These are phyloP conservation scores for Cyberlindnera bimundalis DNA, from an alignment of 805 yeast genomes.

Conservation along the genomic window DNA sequence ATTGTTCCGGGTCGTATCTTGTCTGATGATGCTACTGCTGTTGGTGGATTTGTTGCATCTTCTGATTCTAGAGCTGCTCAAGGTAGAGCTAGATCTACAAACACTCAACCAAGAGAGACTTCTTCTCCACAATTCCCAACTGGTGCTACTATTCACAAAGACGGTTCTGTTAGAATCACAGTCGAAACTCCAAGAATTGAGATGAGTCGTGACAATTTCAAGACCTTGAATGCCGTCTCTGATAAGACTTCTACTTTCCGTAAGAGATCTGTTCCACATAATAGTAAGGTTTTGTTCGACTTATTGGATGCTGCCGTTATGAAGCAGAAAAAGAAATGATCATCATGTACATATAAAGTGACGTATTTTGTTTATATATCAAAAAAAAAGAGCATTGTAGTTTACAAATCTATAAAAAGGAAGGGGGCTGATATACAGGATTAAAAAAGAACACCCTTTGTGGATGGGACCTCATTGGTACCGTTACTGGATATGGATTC, in stretches of 20 bases:
- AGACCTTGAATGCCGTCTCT: not conserved
- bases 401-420: slow-evolving; percentile 45
- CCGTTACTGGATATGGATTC: slow-evolving; percentile 85
- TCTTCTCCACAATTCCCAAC: slow-evolving; percentile 39
- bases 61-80: slow-evolving; percentile 30
- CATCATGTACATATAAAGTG: not conserved
- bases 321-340: slow-evolving; percentile 1
- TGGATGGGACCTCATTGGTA: slow-evolving; percentile 87
- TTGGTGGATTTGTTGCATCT: slow-evolving; percentile 52
- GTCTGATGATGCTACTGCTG: slow-evolving; percentile 45
- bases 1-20: slow-evolving; percentile 68
- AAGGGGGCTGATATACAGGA: too few relatives aligned
- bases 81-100: slow-evolving; percentile 34
- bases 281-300: not conserved
- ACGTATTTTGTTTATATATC: not conserved
- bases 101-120: slow-evolving; percentile 41
- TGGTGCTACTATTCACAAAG: slow-evolving; percentile 25
- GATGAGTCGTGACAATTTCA: slow-evolving; percentile 1
- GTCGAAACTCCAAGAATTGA: slow-evolving; percentile 3
- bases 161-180: slow-evolving; percentile 33
- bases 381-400: not conserved
- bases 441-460: slow-evolving; percentile 87
- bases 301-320: not conserved
- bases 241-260: not conserved
- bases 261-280: not conserved